Percentiles rank a stretch among this genome's conserved stretches.
These are phyloP conservation scores for Jatropha podagrica DNA, from an alignment of 441 rosid genomes.

Conservation along the genomic window DNA sequence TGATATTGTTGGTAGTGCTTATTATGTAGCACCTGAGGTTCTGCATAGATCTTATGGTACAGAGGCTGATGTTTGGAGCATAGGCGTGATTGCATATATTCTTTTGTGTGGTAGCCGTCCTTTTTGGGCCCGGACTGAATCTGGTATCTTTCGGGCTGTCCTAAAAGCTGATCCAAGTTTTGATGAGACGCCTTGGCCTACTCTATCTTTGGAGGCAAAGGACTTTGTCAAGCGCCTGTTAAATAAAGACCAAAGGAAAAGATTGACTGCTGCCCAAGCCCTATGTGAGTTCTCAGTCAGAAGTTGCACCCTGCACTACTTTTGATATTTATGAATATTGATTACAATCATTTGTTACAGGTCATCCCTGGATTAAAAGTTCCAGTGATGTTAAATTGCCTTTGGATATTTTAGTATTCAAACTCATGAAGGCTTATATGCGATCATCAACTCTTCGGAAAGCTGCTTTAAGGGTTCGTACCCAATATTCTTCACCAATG, in stretches of 20 bases:
- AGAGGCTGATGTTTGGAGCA: slow-evolving; percentile 97
- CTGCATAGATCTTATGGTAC: slow-evolving; percentile 88
- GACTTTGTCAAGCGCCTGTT: slow-evolving; percentile 84
- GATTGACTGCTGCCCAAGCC: slow-evolving; percentile 98
- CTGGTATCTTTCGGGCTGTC: slow-evolving; percentile 92
- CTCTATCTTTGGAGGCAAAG: slow-evolving; percentile 79
- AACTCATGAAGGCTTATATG: slow-evolving; percentile 87
- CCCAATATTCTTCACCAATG: slow-evolving; percentile 4
- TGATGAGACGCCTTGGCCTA: slow-evolving; percentile 97
- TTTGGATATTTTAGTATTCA: slow-evolving; percentile 70
- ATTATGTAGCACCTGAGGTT: slow-evolving; percentile 98
- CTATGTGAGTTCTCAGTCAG: slow-evolving; percentile 54
- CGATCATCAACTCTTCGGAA: slow-evolving; percentile 90
- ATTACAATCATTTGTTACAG: slow-evolving; percentile 38
- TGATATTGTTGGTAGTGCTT: slow-evolving; percentile 98
- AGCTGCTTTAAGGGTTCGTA: slow-evolving; percentile 87
- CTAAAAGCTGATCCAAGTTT: slow-evolving; percentile 89
- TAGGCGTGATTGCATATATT: slow-evolving; percentile 98
- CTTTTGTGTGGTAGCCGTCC: slow-evolving; percentile 95
- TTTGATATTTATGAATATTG: neutral
- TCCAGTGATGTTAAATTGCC: slow-evolving; percentile 65
- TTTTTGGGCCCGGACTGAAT: slow-evolving; percentile 97
- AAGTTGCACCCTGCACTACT: neutral
- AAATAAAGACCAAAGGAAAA: slow-evolving; percentile 90
- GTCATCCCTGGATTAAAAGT: slow-evolving; percentile 92